These are phyloP conservation scores for Magnaporthiopsis incrustans DNA, from an alignment of 2,329 filamentous ascomycete species.

Conservation along the genomic window DNA sequence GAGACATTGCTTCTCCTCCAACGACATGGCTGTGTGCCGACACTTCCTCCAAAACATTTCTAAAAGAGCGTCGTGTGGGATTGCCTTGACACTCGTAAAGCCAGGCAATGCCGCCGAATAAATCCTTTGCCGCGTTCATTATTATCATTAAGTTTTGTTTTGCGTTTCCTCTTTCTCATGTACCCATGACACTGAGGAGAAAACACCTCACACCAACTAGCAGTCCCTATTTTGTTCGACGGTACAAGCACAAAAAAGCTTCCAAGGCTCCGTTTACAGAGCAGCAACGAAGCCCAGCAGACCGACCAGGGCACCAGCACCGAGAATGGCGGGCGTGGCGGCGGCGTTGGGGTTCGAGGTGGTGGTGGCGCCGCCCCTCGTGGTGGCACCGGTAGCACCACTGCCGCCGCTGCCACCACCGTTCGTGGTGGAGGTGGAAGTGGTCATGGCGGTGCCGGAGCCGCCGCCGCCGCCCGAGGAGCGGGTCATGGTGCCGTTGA, in stretches of 20 bases:
- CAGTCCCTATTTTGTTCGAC: not conserved
- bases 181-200: too few relatives aligned
- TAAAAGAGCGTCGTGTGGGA: not conserved
- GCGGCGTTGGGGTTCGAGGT: slow-evolving; percentile 1
- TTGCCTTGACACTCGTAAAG: not conserved
- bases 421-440: not conserved
- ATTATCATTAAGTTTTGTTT: not conserved
- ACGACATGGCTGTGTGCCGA: not conserved
- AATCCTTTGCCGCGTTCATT: not conserved
- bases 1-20: not conserved
- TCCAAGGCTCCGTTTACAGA: not conserved
- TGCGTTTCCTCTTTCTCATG: not conserved
- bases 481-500: not conserved
- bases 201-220: too few relatives aligned
- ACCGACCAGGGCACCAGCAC: slow-evolving; percentile 3
- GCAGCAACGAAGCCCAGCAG: slow-evolving; percentile 3
- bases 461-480: not conserved
- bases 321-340: slow-evolving; percentile 3
- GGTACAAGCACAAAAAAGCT: not conserved
- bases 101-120: not conserved
- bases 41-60: not conserved
- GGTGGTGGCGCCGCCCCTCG: slow-evolving; percentile 1
- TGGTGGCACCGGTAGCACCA: not conserved
- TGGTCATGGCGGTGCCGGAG: not conserved
- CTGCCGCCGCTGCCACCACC: not conserved